Percentiles rank a stretch among this genome's conserved stretches.
Evolutionary conservation across 495 filamentous ascomycete species (phyloP).

Genomic region (Podospora anserina): DNA sequence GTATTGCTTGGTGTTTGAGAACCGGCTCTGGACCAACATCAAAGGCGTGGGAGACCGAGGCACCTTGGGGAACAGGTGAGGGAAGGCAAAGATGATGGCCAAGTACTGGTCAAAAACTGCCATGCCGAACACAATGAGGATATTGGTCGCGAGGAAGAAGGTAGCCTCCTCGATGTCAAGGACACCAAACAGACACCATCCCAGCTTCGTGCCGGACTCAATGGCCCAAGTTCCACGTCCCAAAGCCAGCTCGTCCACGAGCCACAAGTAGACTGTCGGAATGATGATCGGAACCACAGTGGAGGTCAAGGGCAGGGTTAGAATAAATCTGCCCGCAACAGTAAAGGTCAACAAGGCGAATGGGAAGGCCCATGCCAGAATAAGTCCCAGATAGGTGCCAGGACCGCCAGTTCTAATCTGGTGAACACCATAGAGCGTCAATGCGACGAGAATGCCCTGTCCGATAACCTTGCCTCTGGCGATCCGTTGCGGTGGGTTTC

Average conservation of each 20-base stretch:
- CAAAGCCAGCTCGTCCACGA: constrained; percentile 61
- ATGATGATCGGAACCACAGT: constrained; percentile 54
- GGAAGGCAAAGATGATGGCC: constrained; percentile 56
- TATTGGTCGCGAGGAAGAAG: constrained; percentile 66
- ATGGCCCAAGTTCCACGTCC: constrained; percentile 65
- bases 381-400: constrained; percentile 62
- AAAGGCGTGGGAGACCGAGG: constrained; percentile 43
- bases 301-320: constrained; percentile 51
- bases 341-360: constrained; percentile 62
- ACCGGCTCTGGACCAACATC: constrained; percentile 45
- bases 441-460: constrained; percentile 38
- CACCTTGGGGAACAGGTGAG: constrained; percentile 42
- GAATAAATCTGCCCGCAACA: constrained; percentile 56
- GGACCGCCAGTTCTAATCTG: constrained; percentile 41
- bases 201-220: constrained; percentile 58
- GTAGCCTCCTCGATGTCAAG: constrained; percentile 66
- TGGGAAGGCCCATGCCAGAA: constrained; percentile 62
- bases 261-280: constrained; percentile 65
- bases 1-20: constrained; percentile 43
- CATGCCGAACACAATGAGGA: constrained; percentile 62
- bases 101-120: constrained; percentile 61
- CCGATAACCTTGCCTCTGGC: constrained; percentile 37
- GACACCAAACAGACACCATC: constrained; percentile 54
- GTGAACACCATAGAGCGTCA: constrained; percentile 37
- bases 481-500: constrained; percentile 13